Evolutionary conservation across 352 stramenopile species (phyloP).

Genomic region (Pythium monospermum): DNA sequence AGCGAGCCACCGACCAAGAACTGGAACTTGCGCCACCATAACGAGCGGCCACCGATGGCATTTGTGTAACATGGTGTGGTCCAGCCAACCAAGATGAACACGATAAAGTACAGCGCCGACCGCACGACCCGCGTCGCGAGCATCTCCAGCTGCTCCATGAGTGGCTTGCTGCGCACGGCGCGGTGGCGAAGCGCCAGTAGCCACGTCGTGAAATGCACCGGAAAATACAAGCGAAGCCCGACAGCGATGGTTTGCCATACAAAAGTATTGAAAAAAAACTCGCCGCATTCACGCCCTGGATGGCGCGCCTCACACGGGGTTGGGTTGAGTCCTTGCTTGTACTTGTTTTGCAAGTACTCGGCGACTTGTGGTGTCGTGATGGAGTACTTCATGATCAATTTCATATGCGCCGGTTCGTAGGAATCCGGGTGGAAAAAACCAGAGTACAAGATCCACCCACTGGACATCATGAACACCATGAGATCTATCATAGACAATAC

Average conservation of each 20-base stretch:
- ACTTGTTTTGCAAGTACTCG: conserved; percentile 32
- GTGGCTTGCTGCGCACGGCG: conserved; percentile 32
- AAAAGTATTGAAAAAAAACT: conserved; percentile 40
- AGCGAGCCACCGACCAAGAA: conserved; percentile 44
- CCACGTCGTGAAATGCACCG: conserved; percentile 53
- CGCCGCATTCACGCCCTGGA: conserved; percentile 27
- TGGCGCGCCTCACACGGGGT: conserved; percentile 45
- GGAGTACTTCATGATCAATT: conserved; percentile 59
- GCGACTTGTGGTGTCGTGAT: conserved; percentile 32
- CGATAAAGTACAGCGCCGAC: conserved; percentile 47
- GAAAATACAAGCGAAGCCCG: conserved; percentile 46
- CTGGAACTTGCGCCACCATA: conserved; percentile 47
- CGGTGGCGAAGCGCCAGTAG: conserved; percentile 36
- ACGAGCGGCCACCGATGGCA: conserved; percentile 33
- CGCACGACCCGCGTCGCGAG: conserved; percentile 36
- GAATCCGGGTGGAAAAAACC: conserved; percentile 54
- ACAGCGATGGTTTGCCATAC: conserved; percentile 30
- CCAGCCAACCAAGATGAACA: conserved; percentile 52
- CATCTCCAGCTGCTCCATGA: conserved; percentile 21
- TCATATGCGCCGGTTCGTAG: conserved; percentile 49
- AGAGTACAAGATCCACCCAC: conserved; percentile 62
- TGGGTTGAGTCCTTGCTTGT: conserved; percentile 38
- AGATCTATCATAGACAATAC: conserved; percentile 25
- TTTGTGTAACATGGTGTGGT: conserved; percentile 35
- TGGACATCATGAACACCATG: conserved; percentile 38